phyloP scores from a whole-genome alignment of 2,329 filamentous ascomycete species.

The Lasiodiplodia hormozganensis region DNA sequence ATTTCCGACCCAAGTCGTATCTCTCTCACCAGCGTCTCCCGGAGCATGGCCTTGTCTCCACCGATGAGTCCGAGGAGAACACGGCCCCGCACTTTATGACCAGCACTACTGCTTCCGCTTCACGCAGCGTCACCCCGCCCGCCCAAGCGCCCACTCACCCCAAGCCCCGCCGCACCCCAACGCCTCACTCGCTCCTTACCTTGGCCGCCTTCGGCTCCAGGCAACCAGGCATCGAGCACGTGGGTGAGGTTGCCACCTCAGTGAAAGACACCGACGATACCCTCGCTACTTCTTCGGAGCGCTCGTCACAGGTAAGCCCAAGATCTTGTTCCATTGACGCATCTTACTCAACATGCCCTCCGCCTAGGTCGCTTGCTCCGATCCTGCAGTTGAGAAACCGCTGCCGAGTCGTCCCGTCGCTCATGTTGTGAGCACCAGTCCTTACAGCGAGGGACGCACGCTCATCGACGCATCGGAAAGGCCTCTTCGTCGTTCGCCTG shows the following conservation, averaged over 20 bases:
- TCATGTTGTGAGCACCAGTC: constrained; percentile 42
- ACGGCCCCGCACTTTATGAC: constrained; percentile 34
- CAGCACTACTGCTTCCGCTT: constrained; percentile 38
- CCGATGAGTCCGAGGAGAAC: constrained; percentile 22
- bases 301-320: background rate
- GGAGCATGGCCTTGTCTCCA: constrained; percentile 32
- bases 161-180: constrained; percentile 20
- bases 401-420: constrained; percentile 48
- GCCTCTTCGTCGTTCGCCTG: constrained; percentile 34
- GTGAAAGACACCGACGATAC: background rate
- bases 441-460: constrained; percentile 45
- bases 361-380: background rate
- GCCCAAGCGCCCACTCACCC: constrained; percentile 11
- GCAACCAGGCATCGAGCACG: constrained; percentile 28
- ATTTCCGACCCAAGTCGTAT: constrained; percentile 9
- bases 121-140: constrained; percentile 31
- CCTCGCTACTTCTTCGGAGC: constrained; percentile 27
- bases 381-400: constrained; percentile 42
- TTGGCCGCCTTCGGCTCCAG: constrained; percentile 11
- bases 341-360: constrained; percentile 22
- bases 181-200: constrained; percentile 26
- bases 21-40: constrained; percentile 21
- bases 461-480: constrained; percentile 49
- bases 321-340: background rate
- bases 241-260: constrained; percentile 13